These are phyloP conservation scores for Rhodomyrtus psidioides DNA, from an alignment of 441 rosid genomes.

Conservation along the genomic window DNA sequence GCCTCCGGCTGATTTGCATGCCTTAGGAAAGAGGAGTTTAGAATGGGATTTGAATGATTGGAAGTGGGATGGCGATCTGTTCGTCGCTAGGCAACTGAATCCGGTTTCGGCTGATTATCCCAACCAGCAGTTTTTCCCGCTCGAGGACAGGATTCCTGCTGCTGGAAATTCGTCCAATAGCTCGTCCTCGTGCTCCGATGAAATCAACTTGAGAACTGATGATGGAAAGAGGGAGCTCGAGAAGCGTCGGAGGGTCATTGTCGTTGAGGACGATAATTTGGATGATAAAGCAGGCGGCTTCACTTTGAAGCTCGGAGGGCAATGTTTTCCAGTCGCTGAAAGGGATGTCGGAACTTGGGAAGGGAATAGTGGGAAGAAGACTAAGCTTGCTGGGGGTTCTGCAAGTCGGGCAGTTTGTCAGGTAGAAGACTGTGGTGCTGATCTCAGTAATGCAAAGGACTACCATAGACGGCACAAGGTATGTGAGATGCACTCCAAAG, in stretches of 20 bases:
- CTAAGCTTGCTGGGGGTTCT: constrained; percentile 49
- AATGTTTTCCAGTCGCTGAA: constrained; percentile 32
- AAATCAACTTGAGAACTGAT: constrained; percentile 40
- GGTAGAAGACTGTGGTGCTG: constrained; percentile 90
- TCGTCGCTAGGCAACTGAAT: constrained; percentile 62
- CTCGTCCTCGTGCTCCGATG: constrained; percentile 81
- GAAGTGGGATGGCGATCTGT: constrained; percentile 98
- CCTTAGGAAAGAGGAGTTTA: constrained; percentile 52
- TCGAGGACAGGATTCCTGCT: constrained; percentile 20
- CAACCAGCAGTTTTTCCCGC: constrained; percentile 55
- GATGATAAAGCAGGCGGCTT: constrained; percentile 40
- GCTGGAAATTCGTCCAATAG: constrained; percentile 62
- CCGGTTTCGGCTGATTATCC: constrained; percentile 27
- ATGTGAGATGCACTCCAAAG: constrained; percentile 94
- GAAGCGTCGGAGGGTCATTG: constrained; percentile 71
- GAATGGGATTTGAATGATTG: constrained; percentile 96
- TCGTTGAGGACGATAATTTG: constrained; percentile 38
- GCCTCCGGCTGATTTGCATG: constrained; percentile 32
- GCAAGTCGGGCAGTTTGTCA: constrained; percentile 72
- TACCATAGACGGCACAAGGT: constrained; percentile 96
- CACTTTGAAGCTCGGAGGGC: constrained; percentile 64
- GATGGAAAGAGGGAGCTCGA: constrained; percentile 54
- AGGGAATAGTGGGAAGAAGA: constrained; percentile 56
- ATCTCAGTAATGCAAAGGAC: constrained; percentile 86
- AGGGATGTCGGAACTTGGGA: constrained; percentile 32